These are phyloP conservation scores for Macrophomina tecta DNA, from an alignment of 2,329 filamentous ascomycete species.

Conservation along the genomic window DNA sequence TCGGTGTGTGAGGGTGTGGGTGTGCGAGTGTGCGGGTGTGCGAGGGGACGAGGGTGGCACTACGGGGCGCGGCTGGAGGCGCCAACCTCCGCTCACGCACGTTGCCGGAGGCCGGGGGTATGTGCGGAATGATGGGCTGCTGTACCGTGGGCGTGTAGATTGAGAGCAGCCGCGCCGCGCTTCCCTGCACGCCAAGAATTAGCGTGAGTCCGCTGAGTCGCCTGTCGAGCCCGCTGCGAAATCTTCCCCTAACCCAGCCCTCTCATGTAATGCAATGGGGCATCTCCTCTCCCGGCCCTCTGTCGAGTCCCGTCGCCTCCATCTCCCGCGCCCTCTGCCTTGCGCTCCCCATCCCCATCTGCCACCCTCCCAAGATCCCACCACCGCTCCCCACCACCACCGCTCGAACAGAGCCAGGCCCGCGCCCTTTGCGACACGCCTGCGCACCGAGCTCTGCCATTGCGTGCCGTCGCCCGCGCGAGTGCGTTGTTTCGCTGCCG, in stretches of 20 bases:
- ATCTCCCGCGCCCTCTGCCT: constrained; percentile 25
- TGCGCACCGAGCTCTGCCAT: background rate
- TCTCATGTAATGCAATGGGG: constrained; percentile 26
- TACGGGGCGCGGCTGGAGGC: constrained; percentile 1
- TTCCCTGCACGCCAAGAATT: constrained; percentile 16
- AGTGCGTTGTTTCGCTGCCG: constrained; percentile 6
- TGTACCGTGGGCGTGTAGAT: constrained; percentile 19
- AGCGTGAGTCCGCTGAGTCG: constrained; percentile 8
- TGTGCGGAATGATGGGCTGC: constrained; percentile 19
- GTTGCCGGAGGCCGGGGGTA: constrained; percentile 8
- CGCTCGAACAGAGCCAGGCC: background rate
- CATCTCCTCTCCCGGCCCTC: constrained; percentile 23
- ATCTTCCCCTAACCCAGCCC: constrained; percentile 25
- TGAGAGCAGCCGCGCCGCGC: constrained; percentile 24
- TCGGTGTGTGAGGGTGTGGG: background rate
- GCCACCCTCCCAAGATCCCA: background rate
- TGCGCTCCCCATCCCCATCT: constrained; percentile 21
- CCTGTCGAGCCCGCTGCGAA: constrained; percentile 21
- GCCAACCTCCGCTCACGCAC: background rate
- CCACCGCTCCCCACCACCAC: background rate
- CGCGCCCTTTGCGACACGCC: constrained; percentile 2
- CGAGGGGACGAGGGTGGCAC: background rate
- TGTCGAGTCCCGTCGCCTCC: constrained; percentile 25
- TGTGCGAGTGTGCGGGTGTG: background rate
- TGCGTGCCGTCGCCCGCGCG: constrained; percentile 13